Evolutionary conservation across 1,284 basidiomycete genomes (phyloP).

Genomic region (Cystobasidium pallidum): DNA sequence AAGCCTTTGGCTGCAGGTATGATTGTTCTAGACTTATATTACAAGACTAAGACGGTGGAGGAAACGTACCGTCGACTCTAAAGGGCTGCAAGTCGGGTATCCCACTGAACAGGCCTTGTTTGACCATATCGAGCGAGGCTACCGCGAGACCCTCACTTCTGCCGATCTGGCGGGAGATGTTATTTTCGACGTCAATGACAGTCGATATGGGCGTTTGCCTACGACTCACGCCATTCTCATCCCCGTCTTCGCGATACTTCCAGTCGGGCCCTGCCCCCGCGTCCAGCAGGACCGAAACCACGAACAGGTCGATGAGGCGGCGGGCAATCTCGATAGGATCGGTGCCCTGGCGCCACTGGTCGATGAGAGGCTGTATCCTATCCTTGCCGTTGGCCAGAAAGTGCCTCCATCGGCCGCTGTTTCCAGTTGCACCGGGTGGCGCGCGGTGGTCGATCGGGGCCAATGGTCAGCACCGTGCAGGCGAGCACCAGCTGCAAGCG

Average conservation of each 20-base stretch:
- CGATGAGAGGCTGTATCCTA: constrained; percentile 67
- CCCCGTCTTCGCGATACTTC: constrained; percentile 69
- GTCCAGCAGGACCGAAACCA: constrained; percentile 89
- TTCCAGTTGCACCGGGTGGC: background rate
- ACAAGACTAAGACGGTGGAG: too few species aligned
- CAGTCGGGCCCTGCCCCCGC: constrained; percentile 87
- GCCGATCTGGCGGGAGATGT: constrained; percentile 63
- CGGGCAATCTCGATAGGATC: constrained; percentile 68
- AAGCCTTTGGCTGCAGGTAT: constrained; percentile 68
- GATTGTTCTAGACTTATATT: too few species aligned
- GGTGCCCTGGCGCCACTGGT: constrained; percentile 57
- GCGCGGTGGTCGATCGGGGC: constrained; percentile 10
- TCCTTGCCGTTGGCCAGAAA: constrained; percentile 68
- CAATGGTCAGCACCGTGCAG: too few species aligned
- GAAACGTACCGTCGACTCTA: constrained; percentile 72
- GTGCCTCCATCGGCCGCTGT: constrained; percentile 78
- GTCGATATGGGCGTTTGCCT: background rate
- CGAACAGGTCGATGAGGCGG: constrained; percentile 83
- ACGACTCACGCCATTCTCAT: constrained; percentile 45
- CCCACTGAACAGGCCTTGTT: constrained; percentile 78
- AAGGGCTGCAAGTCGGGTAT: constrained; percentile 64
- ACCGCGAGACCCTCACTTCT: constrained; percentile 91
- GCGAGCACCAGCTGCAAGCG: background rate
- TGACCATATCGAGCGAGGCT: constrained; percentile 88
- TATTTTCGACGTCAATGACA: background rate